A percentile compares a stretch with the other conserved stretches of the same genome.
Evolutionary conservation across 2,329 filamentous ascomycete species (phyloP).

Genomic region (Pseudogymnoascus sp.): DNA sequence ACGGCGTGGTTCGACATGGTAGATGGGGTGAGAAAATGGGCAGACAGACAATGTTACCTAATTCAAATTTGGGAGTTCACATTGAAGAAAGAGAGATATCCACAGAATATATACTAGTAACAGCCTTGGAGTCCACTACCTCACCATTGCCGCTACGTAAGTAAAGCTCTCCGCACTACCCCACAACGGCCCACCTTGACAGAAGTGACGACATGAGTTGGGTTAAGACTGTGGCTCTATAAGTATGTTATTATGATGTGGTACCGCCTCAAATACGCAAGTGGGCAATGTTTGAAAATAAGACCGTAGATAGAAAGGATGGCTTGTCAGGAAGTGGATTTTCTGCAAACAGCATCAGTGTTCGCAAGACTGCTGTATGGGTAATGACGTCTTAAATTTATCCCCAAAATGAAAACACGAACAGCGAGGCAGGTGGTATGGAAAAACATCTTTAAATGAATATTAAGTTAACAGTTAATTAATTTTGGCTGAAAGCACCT

Average conservation of each 20-base stretch:
- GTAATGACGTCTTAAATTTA: not conserved
- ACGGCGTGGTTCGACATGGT: conserved; percentile 10
- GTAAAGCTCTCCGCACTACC: not conserved
- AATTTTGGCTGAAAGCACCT: not conserved
- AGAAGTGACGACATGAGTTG: not conserved
- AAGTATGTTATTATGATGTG: not conserved
- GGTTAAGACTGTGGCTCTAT: not conserved
- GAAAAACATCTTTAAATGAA: not conserved
- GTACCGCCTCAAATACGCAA: too few species aligned
- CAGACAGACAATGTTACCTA: too few species aligned
- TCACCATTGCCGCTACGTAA: not conserved
- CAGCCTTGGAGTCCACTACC: not conserved
- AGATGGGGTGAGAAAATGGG: not conserved
- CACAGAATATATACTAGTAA: not conserved
- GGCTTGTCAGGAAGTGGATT: not conserved
- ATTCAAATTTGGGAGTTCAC: not conserved
- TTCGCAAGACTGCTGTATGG: not conserved
- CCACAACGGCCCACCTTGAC: not conserved
- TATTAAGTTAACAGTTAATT: not conserved
- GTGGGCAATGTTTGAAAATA: too few species aligned
- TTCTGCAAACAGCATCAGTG: not conserved
- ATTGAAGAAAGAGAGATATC: not conserved
- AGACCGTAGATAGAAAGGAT: not conserved
- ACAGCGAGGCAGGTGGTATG: not conserved
- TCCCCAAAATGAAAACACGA: not conserved